Conservation (phyloP, 495 filamentous ascomycete species). For the Penicillium ochrochloron region DNA sequence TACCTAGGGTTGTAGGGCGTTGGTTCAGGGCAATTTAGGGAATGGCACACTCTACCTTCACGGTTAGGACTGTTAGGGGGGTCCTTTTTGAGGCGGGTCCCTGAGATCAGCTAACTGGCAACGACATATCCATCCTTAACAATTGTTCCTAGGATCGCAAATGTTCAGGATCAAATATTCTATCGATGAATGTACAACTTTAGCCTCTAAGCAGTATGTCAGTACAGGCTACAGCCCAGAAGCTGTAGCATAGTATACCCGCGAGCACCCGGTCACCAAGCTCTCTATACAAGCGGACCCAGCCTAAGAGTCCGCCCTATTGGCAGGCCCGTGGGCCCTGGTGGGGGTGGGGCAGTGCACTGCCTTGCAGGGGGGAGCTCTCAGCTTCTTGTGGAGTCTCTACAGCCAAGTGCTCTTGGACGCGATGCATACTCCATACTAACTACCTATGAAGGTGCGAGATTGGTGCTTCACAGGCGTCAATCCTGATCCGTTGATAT, state of each 20-base stretch:
- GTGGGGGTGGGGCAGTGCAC: conserved; percentile 38
- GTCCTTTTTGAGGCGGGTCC: not conserved
- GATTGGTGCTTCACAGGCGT: not conserved
- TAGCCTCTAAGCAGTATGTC: not conserved
- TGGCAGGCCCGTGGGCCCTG: conserved; percentile 22
- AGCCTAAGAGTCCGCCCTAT: conserved; percentile 9
- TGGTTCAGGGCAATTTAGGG: not conserved
- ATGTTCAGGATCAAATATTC: not conserved
- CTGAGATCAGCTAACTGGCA: not conserved
- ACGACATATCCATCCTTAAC: not conserved
- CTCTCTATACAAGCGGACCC: conserved; percentile 10
- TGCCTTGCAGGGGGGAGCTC: conserved; percentile 31
- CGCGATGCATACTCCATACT: not conserved
- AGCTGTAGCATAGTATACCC: conserved; percentile 9
- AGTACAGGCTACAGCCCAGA: not conserved
- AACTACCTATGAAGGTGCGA: not conserved
- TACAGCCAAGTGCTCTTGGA: not conserved
- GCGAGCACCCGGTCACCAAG: conserved; percentile 14
- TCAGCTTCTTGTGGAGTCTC: conserved; percentile 32
- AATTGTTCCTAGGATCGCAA: not conserved
- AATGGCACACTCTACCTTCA: not conserved
- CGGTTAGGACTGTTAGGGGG: not conserved
- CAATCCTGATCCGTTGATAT: conserved; percentile 18
- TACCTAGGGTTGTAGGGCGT: conserved; percentile 4
- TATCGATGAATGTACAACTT: too few species aligned